phyloP scores from a whole-genome alignment of 2,329 filamentous ascomycete genomes.

The Didymella exigua region DNA sequence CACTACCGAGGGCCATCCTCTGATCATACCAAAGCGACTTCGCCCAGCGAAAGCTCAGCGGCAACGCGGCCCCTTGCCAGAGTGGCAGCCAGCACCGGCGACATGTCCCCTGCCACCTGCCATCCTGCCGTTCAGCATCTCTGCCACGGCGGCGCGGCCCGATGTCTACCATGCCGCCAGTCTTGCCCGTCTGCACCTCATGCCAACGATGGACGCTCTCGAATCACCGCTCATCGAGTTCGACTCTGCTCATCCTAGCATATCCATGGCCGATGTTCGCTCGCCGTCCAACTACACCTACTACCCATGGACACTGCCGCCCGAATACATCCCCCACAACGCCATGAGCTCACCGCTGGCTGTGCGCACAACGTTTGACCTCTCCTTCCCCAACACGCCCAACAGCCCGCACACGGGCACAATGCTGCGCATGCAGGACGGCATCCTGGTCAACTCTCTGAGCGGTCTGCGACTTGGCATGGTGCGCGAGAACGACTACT shows the following conservation, averaged over 20 bases:
- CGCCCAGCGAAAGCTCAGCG: slow-evolving; percentile 25
- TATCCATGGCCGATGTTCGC: slow-evolving; percentile 59
- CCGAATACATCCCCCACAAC: slow-evolving; percentile 72
- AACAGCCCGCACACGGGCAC: slow-evolving; percentile 56
- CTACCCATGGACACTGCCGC: slow-evolving; percentile 92
- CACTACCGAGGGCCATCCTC: slow-evolving; percentile 91
- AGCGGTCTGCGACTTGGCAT: slow-evolving; percentile 68
- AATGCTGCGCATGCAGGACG: slow-evolving; percentile 63
- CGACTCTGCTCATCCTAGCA: slow-evolving; percentile 60
- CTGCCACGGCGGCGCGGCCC: slow-evolving; percentile 75
- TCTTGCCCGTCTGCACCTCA: slow-evolving; percentile 79
- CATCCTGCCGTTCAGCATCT: slow-evolving; percentile 71
- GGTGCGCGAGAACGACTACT: slow-evolving; percentile 63
- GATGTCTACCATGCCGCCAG: slow-evolving; percentile 91
- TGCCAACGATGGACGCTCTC: slow-evolving; percentile 63
- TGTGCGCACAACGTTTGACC: slow-evolving; percentile 72
- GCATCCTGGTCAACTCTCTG: slow-evolving; percentile 65
- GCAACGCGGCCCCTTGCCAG: slow-evolving; percentile 1
- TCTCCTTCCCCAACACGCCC: slow-evolving; percentile 66
- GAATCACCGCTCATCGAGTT: slow-evolving; percentile 63
- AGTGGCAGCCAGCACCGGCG: slow-evolving; percentile 47
- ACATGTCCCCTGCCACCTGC: slow-evolving; percentile 70
- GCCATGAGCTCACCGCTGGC: slow-evolving; percentile 78
- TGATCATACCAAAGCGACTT: slow-evolving; percentile 71
- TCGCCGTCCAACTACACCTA: slow-evolving; percentile 79